phyloP scores from a whole-genome alignment of 257 asterid genomes.

The Scutellaria barbata region DNA sequence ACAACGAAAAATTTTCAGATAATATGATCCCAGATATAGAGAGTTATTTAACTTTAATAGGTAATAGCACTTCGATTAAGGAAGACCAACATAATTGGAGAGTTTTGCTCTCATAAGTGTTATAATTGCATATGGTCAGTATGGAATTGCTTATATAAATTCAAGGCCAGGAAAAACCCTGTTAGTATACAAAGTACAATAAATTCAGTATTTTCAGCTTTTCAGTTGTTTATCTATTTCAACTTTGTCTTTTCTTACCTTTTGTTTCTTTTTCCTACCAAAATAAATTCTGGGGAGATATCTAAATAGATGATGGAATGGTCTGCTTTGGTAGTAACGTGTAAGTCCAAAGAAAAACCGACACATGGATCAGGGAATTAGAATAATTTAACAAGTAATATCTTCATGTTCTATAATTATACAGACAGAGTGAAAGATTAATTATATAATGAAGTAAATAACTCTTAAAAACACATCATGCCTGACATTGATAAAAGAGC shows the following conservation, averaged over 20 bases:
- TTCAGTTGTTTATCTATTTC: not conserved
- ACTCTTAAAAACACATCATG: not conserved
- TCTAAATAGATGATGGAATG: not conserved
- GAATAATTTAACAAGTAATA: not conserved
- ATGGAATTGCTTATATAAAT: not conserved
- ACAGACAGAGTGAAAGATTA: not conserved
- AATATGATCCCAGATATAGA: not conserved
- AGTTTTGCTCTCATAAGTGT: slow-evolving; percentile 7
- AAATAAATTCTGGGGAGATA: not conserved
- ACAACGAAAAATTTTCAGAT: not conserved
- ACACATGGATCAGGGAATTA: not conserved
- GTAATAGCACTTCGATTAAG: slow-evolving; percentile 1
- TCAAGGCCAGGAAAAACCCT: not conserved
- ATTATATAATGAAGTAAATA: not conserved
- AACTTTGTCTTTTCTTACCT: not conserved
- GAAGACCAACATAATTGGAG: not conserved
- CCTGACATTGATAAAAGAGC: slow-evolving; percentile 7
- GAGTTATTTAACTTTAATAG: not conserved
- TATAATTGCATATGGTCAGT: not conserved
- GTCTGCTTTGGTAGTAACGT: not conserved
- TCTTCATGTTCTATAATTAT: not conserved
- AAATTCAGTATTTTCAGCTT: not conserved
- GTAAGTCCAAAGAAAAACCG: not conserved
- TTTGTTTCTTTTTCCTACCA: slow-evolving; percentile 5
- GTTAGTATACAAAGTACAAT: not conserved